Percentiles rank a stretch among this genome's conserved stretches.
Conservation (phyloP, 2,329 filamentous ascomycete species). For the Elsinoe arachidis region DNA sequence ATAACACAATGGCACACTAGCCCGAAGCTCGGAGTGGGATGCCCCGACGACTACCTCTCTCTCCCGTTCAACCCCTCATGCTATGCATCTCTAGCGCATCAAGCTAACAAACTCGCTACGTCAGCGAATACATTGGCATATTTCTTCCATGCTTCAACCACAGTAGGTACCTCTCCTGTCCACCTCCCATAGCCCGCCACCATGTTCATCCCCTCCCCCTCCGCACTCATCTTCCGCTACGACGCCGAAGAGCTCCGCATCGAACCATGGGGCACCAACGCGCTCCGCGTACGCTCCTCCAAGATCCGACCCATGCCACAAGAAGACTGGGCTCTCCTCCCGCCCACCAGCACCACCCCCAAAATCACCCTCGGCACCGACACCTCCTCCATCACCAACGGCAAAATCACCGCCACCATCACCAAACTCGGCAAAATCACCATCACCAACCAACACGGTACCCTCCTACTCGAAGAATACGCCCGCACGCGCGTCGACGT, state of each 20-base stretch:
- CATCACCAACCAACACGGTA: constrained; percentile 36
- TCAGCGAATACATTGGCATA: background rate
- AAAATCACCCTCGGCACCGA: constrained; percentile 22
- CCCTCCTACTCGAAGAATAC: constrained; percentile 46
- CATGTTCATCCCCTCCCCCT: constrained; percentile 39
- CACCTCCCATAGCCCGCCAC: background rate
- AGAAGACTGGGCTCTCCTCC: constrained; percentile 36
- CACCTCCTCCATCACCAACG: constrained; percentile 38
- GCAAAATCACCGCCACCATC: constrained; percentile 41
- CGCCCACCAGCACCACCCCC: constrained; percentile 1
- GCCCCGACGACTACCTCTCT: background rate
- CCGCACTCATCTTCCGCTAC: constrained; percentile 52
- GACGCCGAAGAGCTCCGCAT: constrained; percentile 43
- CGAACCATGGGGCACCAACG: constrained; percentile 42
- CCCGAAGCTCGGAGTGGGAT: background rate
- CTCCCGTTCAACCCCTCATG: background rate
- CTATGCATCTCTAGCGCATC: background rate
- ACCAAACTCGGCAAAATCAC: constrained; percentile 43
- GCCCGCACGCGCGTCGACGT: constrained; percentile 43
- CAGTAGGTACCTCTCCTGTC: background rate
- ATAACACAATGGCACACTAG: background rate
- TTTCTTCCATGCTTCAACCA: background rate
- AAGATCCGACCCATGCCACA: constrained; percentile 30
- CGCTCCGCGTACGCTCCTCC: constrained; percentile 41
- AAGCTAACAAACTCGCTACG: background rate